phyloP scores from a whole-genome alignment of 208 protist species.

The Entamoeba invadens region DNA sequence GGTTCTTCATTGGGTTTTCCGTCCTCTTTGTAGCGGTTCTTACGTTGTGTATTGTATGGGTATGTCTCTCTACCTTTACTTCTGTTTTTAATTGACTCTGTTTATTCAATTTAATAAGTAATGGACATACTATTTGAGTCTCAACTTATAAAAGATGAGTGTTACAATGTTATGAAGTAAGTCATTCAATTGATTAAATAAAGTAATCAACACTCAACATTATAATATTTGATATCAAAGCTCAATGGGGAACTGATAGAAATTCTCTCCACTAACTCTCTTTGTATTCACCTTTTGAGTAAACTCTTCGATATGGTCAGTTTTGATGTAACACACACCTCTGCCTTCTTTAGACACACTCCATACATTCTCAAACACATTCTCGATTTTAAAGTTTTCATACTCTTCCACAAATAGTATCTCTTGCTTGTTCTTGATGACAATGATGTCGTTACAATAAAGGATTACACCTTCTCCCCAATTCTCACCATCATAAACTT shows the following conservation, averaged over 20 bases:
- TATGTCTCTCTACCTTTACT: too few relatives aligned
- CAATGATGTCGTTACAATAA: neutral
- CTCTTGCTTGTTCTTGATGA: neutral
- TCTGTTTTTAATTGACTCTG: too few relatives aligned
- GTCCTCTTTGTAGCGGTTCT: too few relatives aligned
- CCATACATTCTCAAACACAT: neutral
- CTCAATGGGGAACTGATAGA: neutral
- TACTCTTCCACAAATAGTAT: neutral
- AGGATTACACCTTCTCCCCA: neutral
- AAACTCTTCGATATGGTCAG: neutral
- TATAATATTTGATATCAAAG: too few relatives aligned
- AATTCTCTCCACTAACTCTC: neutral
- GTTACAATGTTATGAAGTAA: too few relatives aligned
- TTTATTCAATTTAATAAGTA: too few relatives aligned
- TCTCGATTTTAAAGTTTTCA: neutral
- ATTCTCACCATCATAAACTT: neutral
- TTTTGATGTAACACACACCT: neutral
- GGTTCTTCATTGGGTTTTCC: too few relatives aligned
- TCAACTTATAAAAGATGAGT: too few relatives aligned
- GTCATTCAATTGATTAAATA: too few relatives aligned
- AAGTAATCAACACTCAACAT: too few relatives aligned
- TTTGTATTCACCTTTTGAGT: neutral
- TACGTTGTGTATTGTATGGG: too few relatives aligned
- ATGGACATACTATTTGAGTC: too few relatives aligned
- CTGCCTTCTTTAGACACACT: neutral